Conservation (phyloP, 2,329 filamentous ascomycete species). For the Fusarium vanettenii region DNA sequence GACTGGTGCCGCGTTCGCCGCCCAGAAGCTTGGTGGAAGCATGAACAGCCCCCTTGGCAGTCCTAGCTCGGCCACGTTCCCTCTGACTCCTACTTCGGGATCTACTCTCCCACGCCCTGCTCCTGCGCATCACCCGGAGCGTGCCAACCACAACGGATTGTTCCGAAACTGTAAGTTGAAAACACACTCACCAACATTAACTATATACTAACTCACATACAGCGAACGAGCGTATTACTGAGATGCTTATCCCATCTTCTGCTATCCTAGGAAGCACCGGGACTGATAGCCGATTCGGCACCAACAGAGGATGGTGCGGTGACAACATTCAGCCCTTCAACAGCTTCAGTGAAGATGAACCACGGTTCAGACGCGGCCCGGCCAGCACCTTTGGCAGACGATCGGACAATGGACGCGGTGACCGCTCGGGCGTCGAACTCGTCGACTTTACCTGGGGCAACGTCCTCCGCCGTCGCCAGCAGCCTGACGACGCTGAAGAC, state of each 20-base stretch:
- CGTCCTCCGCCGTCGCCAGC: slow-evolving; percentile 44
- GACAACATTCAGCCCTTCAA: slow-evolving; percentile 12
- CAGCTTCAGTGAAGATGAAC: slow-evolving; percentile 13
- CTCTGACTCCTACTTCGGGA: slow-evolving; percentile 38
- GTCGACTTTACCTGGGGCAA: slow-evolving; percentile 48
- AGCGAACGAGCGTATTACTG: slow-evolving; percentile 39
- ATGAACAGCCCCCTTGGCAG: slow-evolving; percentile 48
- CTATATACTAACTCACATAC: slow-evolving; percentile 1
- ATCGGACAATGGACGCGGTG: slow-evolving; percentile 5
- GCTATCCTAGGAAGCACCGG: slow-evolving; percentile 38
- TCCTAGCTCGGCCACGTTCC: slow-evolving; percentile 38
- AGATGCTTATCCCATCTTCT: slow-evolving; percentile 41
- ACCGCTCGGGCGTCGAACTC: slow-evolving; percentile 35
- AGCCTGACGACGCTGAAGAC: slow-evolving; percentile 41
- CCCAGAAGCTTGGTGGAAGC: neutral
- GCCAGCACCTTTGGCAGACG: slow-evolving; percentile 34
- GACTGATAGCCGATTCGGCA: slow-evolving; percentile 10
- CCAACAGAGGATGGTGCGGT: slow-evolving; percentile 24
- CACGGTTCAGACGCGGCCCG: slow-evolving; percentile 41
- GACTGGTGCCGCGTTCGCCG: slow-evolving; percentile 40
- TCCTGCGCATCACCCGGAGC: slow-evolving; percentile 23
- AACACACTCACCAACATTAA: neutral
- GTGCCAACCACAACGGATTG: slow-evolving; percentile 1
- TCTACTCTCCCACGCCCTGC: slow-evolving; percentile 21
- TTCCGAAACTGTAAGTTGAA: slow-evolving; percentile 35